Evolutionary conservation across 768 basidiomycete species (phyloP), one percentile per base, ranked within the genome.

Genomic region (Tricholoma matsutake): DNA sequence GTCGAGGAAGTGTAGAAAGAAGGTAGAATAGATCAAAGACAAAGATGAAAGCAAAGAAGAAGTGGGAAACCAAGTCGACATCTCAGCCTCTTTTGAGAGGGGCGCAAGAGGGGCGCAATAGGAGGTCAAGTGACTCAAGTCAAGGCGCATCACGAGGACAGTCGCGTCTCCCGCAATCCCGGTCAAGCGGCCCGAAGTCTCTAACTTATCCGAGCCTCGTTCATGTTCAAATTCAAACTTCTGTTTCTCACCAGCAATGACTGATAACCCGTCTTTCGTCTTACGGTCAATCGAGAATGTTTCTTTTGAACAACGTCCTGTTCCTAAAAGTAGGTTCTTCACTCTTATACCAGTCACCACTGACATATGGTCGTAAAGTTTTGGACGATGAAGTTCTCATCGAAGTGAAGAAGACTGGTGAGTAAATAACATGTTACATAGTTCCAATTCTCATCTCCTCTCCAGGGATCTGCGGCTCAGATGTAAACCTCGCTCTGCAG

Each of bases 351-450:
- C 43, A 20, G 31, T 35, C 45, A 6, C 25, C 35, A 34, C 9
- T 32, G 22, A 56, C 58, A 60, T 52, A 41, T 39, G 9, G n/a
- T 51, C 34, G 49, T 52, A 54, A 68, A 90, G 89, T 91, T 63
- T 78, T 81, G 18, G 82, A 82, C 58, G 79, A 88, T 69, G 90
- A 97, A 64, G 93, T 94, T 43, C 85, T 98, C 20, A 86, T 98
- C 34, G 81, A 90, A 67, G 89, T 98, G 43, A 94, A 93, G 78
- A 95, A 95, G 78, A 96, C 95, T 16, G 94, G 92, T 87, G 61
- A 61, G 81, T 67, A 22, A 45, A 29, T 9, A 43, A 54, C 56
- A 54, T 58, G 45, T 28, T 25, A 45, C 59, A 51, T 61, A 56
- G 25, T 54, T 13, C 45, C 57, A 51, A 59, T 14, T 34, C 39